Evolutionary conservation across 768 basidiomycete species (phyloP), one percentile per base, ranked within the genome.

Genomic region (Phallus indusiatus): DNA sequence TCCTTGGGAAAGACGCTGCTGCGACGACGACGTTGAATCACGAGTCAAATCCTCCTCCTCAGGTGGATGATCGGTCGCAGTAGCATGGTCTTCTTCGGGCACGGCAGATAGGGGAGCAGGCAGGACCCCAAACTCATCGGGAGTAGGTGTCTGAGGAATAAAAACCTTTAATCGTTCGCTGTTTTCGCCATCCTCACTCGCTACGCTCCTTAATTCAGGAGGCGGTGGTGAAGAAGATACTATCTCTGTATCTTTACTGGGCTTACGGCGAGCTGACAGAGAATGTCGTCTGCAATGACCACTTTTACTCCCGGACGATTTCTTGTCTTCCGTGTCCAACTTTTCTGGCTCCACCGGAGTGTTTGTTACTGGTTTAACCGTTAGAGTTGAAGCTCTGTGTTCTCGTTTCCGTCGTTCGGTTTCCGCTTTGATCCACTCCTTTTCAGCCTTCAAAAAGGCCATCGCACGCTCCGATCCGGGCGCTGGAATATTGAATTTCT

Each of bases 371-470:
- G 47, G 16, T 42, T 22, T n/a, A 16, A 48, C 47, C 5, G 28
- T 28, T 28, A 7, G 28, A 28, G 2, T 28, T 28, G 28, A 28
- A 28, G 28, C 7, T 7, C 28, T 28, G 28, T 37, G 48, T 21
- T 48, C 46, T 28, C 33, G 17, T 18, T 56, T 42, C 5, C n/a
- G 42, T 21, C 55, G 35, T 22, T 56, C 42, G 24, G 18, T 56
- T 33, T 56, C 55, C 1, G 55, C 55, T 5, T 35, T 21, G n/a
- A 56, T 35, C 55, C 55, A 33, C n/a, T 56, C 55, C 18, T 56
- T 56, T 53, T 59, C 57, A 11, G 57, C 57, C 57, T 42, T 59
- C 36, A 59, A n/a, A 47, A 59, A 59, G 35, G 57, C 57, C 7
- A 21, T 48, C 16, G 57, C 57, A 10, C 49, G 57, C n/a, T 59